Evolutionary conservation across 441 rosid species (phyloP), one percentile per base, ranked within the genome.

Genomic region (Arabidopsis hybrid): DNA sequence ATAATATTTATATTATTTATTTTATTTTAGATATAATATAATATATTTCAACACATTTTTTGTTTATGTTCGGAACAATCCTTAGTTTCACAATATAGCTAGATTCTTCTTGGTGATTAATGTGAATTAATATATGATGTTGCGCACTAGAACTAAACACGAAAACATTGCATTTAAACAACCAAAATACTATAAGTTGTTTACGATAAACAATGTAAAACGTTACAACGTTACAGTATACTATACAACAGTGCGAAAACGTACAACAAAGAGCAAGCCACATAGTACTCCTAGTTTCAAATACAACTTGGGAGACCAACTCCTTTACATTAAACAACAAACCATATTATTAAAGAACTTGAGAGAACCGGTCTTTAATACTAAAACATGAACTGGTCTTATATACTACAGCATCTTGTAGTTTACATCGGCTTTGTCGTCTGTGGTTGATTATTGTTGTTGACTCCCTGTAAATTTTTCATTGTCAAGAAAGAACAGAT

Each of bases 201-300:
- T 21, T 12, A 65, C 34, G 8, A 49, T 17, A 11, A 65, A 21
- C 5, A 10, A 1, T 12, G 12, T 4, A 49, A 10, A 14, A 16
- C 16, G 16, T 6, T 32, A 49, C 43, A 34, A 17, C 32, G 49
- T 0, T 4, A 21, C 26, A 21, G 26, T 21, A 21, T 21, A 21
- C 26, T 21, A 21, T 21, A 21, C 26, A 21, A 21, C 26, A 21
- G 26, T 21, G 4, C 11, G 35, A 36, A 21, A 21, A 21, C 21
- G 4, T 34, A 46, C 57, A 21, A 58, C 38, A 69, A 57, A 34
- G 12, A 63, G 26, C 39, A 34, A 34, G 56, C 65, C 56, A 69
- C 14, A 55, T 21, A 6, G 6, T 45, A n/a, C 7, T 45, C 26
- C 26, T 21, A 67, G 12, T 11, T 32, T 43, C 5, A n/a, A 18